Base-by-base conservation (phyloP, 306 rosid species). In the Psophocarpus tetragonolobus region DNA sequence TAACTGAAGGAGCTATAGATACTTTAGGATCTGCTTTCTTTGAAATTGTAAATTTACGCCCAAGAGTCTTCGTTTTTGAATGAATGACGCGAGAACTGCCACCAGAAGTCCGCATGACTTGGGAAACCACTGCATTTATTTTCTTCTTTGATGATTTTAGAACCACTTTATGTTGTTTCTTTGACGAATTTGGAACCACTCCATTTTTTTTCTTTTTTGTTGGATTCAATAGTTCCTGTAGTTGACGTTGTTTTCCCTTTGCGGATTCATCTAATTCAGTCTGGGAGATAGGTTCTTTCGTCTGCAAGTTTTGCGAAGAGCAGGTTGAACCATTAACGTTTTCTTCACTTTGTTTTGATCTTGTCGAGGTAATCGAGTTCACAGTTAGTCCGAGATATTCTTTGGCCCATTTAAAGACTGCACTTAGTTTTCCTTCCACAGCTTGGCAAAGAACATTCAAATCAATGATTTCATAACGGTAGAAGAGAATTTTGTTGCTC, bases 381-480 rank as follows among this genome's bases (percentile, higher is more conserved):
- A 92, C 29, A 42, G 73, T 74, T 77, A 95, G 70, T 70, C 97
- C 94, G 30, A 90, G 90, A 83, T 87, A 78, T 64, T 69, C 87
- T 85, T 81, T 95, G 38, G 93, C 96, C 95, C 92, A 91, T 81
- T 72, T 95, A 84, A 58, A 80, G 69, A 91, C 84, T 60, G 92
- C 85, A 50, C 82, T 85, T 73, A 87, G 62, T 80, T 87, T 90
- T 68, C 96, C 97, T 76, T 88, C 90, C 89, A 92, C 77, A 65
- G 99, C 99, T 77, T 89, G 91, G 64, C 80, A 64, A 68, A 95
- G 97, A 79, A 84, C 73, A 79, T 91, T 77, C 80, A 95, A 84
- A 50, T 87, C 90, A 29, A 76, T 69, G 78, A 91, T 90, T 58
- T 86, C 77, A 27, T 92, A 84, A n/a, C 91, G 92, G 80, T 76